Evolutionary conservation across 2,329 filamentous ascomycete species (phyloP).

Genomic region (Colletotrichum melonis): DNA sequence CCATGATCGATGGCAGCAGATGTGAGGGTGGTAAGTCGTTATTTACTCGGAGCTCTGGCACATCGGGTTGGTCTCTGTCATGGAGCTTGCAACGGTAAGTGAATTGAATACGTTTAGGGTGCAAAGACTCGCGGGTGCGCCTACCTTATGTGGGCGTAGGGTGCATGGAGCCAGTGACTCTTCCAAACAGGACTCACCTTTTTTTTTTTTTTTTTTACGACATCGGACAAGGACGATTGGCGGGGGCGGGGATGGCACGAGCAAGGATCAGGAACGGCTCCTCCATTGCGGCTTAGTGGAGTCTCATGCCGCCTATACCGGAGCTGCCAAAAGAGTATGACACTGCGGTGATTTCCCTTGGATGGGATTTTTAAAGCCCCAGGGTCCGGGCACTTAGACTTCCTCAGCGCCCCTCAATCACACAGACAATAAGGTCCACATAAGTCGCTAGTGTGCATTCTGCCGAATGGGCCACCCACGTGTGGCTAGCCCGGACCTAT

Average conservation of each 20-base stretch:
- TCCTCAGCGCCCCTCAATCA: no score
- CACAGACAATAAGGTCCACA: no score
- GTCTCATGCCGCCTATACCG: not conserved
- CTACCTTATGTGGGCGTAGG: not conserved
- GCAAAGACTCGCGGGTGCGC: not conserved
- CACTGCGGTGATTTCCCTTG: not conserved
- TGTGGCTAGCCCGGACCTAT: no score
- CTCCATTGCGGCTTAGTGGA: not conserved
- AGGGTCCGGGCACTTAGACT: no score
- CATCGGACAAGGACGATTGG: not conserved
- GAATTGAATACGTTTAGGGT: not conserved
- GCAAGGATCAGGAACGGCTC: not conserved
- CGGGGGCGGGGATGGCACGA: not conserved
- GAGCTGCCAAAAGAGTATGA: not conserved
- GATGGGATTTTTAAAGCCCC: no score
- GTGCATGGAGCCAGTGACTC: not conserved
- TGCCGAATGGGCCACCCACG: no score
- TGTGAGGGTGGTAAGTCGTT: not conserved
- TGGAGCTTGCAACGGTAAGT: not conserved
- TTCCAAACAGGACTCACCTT: not conserved
- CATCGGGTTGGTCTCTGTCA: constrained; percentile 9
- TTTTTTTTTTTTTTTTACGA: not conserved
- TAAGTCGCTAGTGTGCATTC: no score
- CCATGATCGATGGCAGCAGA: constrained; percentile 21
- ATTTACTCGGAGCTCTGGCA: not conserved